Base-by-base conservation (phyloP, 306 rosid species). In the Casuarina cunninghamiana region DNA sequence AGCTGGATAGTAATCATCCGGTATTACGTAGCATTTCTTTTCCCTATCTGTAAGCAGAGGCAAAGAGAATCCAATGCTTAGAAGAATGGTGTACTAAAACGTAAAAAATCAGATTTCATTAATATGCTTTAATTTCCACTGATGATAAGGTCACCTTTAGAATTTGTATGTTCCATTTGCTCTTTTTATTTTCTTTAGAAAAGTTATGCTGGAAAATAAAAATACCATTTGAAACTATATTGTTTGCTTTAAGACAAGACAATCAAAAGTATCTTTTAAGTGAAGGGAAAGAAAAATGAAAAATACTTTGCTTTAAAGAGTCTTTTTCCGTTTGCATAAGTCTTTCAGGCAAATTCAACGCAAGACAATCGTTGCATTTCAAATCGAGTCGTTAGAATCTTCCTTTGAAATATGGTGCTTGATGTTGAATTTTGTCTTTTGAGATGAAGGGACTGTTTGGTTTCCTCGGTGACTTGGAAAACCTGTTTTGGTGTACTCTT, bases 1-100 rank as follows among this genome's bases (percentile, higher is more conserved):
- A 65, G 70, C 70, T 65, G 70, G 70, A 65, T 65, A 26, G 48
- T 39, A 65, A 65, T 65, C 70, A 65, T 65, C 26, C 35, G 7
- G 69, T 26, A 26, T 26, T 26, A 1, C 32, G 16, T 62, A 37
- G 39, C 37, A 57, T n/a, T 21, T 57, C 1, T 21, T 57, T 57
- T 57, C 11, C 15, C 65, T 57, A 10, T 35, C 21, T 8, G 2
- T 6, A 26, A 57, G 21, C 5, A 7, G 10, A 57, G 7, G 39
- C 3, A 5, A 0, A 32, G 15, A 5, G 17, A 53, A 17, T 53
- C 19, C 6, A 53, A n/a, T 7, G 61, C 26, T 54, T 3, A 51
- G 55, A 12, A 15, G 57, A 15, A 53, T 53, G 11, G 3, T 53
- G 19, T 1, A 51, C 15, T 17, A 51, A 51, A 51, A 51, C 16